A percentile compares a stretch with the other conserved stretches of the same genome.
These are phyloP conservation scores for Nakazawaea pomicola DNA, from an alignment of 805 yeast genomes.

Conservation along the genomic window DNA sequence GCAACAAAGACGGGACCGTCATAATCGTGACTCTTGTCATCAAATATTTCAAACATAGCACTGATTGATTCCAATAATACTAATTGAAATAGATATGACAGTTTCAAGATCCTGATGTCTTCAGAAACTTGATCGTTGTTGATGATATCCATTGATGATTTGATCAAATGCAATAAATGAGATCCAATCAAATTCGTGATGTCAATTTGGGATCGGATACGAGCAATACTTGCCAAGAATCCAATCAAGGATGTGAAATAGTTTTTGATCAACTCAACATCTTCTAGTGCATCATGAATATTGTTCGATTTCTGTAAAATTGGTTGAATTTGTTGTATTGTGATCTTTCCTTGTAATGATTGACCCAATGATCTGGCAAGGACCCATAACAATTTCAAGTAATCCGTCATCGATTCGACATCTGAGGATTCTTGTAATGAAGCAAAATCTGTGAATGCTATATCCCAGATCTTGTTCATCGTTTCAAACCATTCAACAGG, in stretches of 20 bases:
- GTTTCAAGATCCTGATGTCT: not conserved
- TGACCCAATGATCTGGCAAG: conserved; percentile 32
- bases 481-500: conserved; percentile 35
- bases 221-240: conserved; percentile 21
- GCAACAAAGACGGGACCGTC: conserved; percentile 65
- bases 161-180: conserved; percentile 5
- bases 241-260: conserved; percentile 19
- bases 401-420: conserved; percentile 25
- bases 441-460: conserved; percentile 13
- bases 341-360: conserved; percentile 24
- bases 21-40: conserved; percentile 63
- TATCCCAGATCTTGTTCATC: conserved; percentile 28
- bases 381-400: conserved; percentile 34
- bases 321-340: conserved; percentile 24
- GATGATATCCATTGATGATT: not conserved
- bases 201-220: conserved; percentile 5
- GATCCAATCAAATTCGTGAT: conserved; percentile 3
- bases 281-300: conserved; percentile 8
- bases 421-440: not conserved
- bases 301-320: conserved; percentile 17
- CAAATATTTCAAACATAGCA: conserved; percentile 70
- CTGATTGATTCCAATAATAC: conserved; percentile 54
- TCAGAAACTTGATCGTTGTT: not conserved
- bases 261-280: conserved; percentile 15
- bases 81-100: conserved; percentile 18